These are phyloP conservation scores for Pythium chondricola DNA, from an alignment of 352 stramenopile species.

Conservation along the genomic window DNA sequence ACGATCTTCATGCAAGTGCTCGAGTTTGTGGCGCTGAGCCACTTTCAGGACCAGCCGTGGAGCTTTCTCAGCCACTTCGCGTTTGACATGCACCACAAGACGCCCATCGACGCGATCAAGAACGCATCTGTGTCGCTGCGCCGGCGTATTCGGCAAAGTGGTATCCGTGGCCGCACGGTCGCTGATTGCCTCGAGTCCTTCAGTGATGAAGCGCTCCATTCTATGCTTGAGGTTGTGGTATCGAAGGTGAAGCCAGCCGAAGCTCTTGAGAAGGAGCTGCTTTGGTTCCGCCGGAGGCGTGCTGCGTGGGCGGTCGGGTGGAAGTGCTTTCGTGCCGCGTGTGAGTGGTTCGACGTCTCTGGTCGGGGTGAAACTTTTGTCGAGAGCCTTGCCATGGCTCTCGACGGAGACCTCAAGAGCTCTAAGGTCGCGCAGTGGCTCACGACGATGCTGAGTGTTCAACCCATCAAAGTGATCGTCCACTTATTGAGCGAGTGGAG, in stretches of 20 bases:
- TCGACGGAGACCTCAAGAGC: slow-evolving; percentile 48
- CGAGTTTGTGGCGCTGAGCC: slow-evolving; percentile 50
- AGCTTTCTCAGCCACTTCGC: slow-evolving; percentile 55
- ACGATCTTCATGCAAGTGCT: slow-evolving; percentile 53
- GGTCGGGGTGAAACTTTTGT: slow-evolving; percentile 26
- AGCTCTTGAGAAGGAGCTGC: slow-evolving; percentile 28
- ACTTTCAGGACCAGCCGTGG: slow-evolving; percentile 49
- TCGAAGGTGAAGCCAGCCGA: slow-evolving; percentile 17
- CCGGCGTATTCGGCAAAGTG: slow-evolving; percentile 16
- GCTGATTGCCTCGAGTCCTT: too few species aligned
- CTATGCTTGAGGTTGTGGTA: slow-evolving; percentile 4
- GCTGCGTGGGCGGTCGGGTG: slow-evolving; percentile 48
- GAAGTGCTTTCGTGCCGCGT: slow-evolving; percentile 57
- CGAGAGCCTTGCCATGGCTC: slow-evolving; percentile 37
- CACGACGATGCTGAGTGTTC: slow-evolving; percentile 23
- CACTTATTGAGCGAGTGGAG: slow-evolving; percentile 47
- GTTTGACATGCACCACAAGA: slow-evolving; percentile 19
- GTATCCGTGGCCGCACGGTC: too few species aligned
- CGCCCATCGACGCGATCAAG: slow-evolving; percentile 15
- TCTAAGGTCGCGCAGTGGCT: slow-evolving; percentile 29
- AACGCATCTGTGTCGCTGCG: slow-evolving; percentile 11
- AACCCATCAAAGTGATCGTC: slow-evolving; percentile 18
- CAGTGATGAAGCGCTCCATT: too few species aligned
- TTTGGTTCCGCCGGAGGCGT: slow-evolving; percentile 19
- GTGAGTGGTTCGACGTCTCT: slow-evolving; percentile 46